A percentile compares a stretch with the other conserved stretches of the same genome.
phyloP scores from a whole-genome alignment of 2,329 filamentous ascomycete genomes.

The Zymoseptoria pseudotritici region DNA sequence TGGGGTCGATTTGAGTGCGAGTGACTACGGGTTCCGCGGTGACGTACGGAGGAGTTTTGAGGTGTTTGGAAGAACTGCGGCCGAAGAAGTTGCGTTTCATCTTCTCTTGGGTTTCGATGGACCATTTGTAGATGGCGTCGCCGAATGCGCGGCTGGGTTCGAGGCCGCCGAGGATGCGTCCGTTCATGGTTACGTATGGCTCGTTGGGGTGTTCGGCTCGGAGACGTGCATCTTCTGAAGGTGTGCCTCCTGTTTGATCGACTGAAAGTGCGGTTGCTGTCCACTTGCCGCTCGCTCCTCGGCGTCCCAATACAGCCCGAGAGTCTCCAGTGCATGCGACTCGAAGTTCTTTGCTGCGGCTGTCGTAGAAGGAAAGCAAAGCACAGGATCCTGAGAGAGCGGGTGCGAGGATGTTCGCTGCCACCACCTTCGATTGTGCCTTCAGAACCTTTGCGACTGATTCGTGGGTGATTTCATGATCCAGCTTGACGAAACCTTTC shows the following conservation, averaged over 20 bases:
- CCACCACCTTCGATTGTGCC: slow-evolving; percentile 79
- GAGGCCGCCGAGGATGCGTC: slow-evolving; percentile 81
- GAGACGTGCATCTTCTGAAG: slow-evolving; percentile 74
- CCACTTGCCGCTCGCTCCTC: slow-evolving; percentile 77
- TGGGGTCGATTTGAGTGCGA: slow-evolving; percentile 81
- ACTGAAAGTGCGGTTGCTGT: slow-evolving; percentile 80
- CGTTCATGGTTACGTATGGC: slow-evolving; percentile 77
- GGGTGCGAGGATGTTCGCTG: slow-evolving; percentile 84
- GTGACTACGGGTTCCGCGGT: slow-evolving; percentile 94
- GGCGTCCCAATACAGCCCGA: slow-evolving; percentile 82
- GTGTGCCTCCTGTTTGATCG: slow-evolving; percentile 88
- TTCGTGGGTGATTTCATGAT: slow-evolving; percentile 90
- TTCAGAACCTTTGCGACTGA: slow-evolving; percentile 88
- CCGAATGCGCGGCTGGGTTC: slow-evolving; percentile 94
- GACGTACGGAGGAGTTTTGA: slow-evolving; percentile 92
- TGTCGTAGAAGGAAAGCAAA: slow-evolving; percentile 93
- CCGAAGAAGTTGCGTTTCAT: slow-evolving; percentile 84
- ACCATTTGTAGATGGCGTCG: slow-evolving; percentile 97
- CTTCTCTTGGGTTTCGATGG: slow-evolving; percentile 70
- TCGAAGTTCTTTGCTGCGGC: slow-evolving; percentile 73
- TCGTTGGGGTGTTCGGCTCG: slow-evolving; percentile 84
- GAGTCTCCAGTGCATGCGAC: slow-evolving; percentile 95
- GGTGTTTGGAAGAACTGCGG: slow-evolving; percentile 63
- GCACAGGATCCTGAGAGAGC: slow-evolving; percentile 96
- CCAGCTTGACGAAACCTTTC: slow-evolving; percentile 76